A percentile compares a stretch with the other conserved stretches of the same genome.
Evolutionary conservation across 202 grass and related monocot species (phyloP).

Genomic region (Elaeis oleifera): DNA sequence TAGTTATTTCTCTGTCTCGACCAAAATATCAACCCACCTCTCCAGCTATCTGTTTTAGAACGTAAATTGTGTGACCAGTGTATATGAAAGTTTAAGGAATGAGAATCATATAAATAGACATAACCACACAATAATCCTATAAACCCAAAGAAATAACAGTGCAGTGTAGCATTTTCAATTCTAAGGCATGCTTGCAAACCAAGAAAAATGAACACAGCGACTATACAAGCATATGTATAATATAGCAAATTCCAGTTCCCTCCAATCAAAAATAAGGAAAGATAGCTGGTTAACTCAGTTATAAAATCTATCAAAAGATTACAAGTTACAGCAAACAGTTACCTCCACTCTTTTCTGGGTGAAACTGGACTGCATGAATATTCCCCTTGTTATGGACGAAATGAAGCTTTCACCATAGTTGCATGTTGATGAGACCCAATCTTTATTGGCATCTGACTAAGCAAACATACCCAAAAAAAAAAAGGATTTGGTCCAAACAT

Average conservation of each 20-base stretch:
- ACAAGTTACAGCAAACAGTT: slow-evolving; percentile 4
- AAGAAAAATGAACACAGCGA: too few relatives aligned
- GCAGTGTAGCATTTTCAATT: background rate
- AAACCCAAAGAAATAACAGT: slow-evolving; percentile 1
- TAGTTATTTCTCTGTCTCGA: too few relatives aligned
- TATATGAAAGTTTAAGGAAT: too few relatives aligned
- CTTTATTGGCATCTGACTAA: slow-evolving; percentile 81
- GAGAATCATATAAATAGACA: too few relatives aligned
- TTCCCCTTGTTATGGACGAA: slow-evolving; percentile 91
- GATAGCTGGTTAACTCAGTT: background rate
- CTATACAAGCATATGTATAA: too few relatives aligned
- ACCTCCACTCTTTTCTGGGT: slow-evolving; percentile 98
- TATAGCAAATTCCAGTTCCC: too few relatives aligned
- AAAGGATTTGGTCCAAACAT: slow-evolving; percentile 10
- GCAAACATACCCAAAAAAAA: slow-evolving; percentile 22
- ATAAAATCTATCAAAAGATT: background rate
- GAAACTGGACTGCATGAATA: slow-evolving; percentile 85
- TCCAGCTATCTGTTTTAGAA: too few relatives aligned
- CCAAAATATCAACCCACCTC: too few relatives aligned
- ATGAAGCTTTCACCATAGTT: slow-evolving; percentile 72
- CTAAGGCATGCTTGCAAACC: too few relatives aligned
- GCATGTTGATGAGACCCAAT: slow-evolving; percentile 83
- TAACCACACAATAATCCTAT: background rate
- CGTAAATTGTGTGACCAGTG: too few relatives aligned
- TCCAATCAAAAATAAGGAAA: background rate